Percentiles rank a stretch among this genome's conserved stretches.
These are phyloP conservation scores for Colletotrichum echinochloae DNA, from an alignment of 2,329 filamentous ascomycete species.

Conservation along the genomic window DNA sequence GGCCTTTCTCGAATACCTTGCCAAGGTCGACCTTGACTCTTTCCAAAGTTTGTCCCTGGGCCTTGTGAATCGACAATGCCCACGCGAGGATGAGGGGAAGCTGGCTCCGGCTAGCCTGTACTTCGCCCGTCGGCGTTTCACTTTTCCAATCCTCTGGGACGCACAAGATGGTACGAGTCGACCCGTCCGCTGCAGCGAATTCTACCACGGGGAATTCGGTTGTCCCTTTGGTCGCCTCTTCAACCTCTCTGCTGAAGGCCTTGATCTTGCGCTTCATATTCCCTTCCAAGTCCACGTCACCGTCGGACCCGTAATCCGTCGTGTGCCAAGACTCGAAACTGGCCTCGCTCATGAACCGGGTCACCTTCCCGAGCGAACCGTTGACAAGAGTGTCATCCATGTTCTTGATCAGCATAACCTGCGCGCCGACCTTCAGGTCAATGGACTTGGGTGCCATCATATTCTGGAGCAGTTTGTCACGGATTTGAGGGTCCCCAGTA, in stretches of 20 bases:
- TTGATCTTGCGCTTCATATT: constrained; percentile 70
- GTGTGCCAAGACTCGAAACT: constrained; percentile 52
- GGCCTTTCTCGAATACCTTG: constrained; percentile 94
- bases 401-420: constrained; percentile 99
- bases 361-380: constrained; percentile 89
- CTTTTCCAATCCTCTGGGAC: constrained; percentile 95
- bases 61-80: constrained; percentile 98
- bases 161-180: constrained; percentile 80
- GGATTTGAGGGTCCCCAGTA: constrained; percentile 75
- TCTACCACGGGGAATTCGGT: constrained; percentile 84
- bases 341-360: constrained; percentile 74
- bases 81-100: constrained; percentile 93
- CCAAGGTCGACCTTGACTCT: constrained; percentile 94
- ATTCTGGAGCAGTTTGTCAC: constrained; percentile 83
- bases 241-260: constrained; percentile 57
- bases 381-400: constrained; percentile 95
- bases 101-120: constrained; percentile 87
- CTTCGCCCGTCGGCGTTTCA: constrained; percentile 93
- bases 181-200: constrained; percentile 84
- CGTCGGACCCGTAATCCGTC: constrained; percentile 56
- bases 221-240: constrained; percentile 52
- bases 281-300: constrained; percentile 54
- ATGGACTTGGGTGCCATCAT: constrained; percentile 92
- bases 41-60: constrained; percentile 93
- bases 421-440: constrained; percentile 88